Evolutionary conservation across 768 basidiomycete species (phyloP).

Genomic region (Boletus patriciae): DNA sequence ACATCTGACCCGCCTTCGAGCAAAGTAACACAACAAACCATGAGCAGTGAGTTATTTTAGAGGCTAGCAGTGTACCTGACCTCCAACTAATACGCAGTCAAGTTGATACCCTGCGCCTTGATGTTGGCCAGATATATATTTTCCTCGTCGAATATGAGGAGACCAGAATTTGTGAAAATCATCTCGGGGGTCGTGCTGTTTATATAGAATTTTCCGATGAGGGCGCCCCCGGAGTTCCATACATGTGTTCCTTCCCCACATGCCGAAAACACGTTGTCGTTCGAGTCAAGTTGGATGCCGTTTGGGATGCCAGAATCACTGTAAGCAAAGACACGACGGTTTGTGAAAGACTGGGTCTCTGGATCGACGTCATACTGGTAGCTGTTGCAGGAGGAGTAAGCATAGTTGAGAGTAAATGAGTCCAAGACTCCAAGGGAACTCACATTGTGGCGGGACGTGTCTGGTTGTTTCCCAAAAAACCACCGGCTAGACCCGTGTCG

Average conservation of each 20-base stretch:
- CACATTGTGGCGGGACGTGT: conserved; percentile 69
- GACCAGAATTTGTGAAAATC: conserved; percentile 40
- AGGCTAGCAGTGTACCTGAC: not conserved
- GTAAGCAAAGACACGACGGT: conserved; percentile 42
- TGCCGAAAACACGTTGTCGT: conserved; percentile 66
- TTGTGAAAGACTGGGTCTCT: conserved; percentile 49
- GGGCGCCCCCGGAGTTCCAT: conserved; percentile 51
- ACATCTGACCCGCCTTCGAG: no score
- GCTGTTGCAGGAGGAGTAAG: conserved; percentile 34
- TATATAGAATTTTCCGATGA: conserved; percentile 37
- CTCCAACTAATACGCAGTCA: conserved; percentile 7
- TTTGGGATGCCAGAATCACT: conserved; percentile 32
- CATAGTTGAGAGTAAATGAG: not conserved
- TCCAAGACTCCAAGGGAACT: conserved; percentile 21
- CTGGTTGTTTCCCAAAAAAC: conserved; percentile 49
- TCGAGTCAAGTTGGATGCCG: conserved; percentile 61
- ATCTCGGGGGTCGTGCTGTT: conserved; percentile 37
- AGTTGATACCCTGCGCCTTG: conserved; percentile 27
- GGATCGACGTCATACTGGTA: conserved; percentile 69
- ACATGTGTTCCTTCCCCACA: conserved; percentile 69
- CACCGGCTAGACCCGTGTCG: conserved; percentile 38
- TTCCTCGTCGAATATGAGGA: conserved; percentile 43
- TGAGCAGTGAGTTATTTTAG: not conserved
- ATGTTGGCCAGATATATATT: conserved; percentile 39
- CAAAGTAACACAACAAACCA: not conserved